Evolutionary conservation across 352 stramenopile species (phyloP), one percentile per base, ranked within the genome.

Genomic region (Pythium folliculosum): DNA sequence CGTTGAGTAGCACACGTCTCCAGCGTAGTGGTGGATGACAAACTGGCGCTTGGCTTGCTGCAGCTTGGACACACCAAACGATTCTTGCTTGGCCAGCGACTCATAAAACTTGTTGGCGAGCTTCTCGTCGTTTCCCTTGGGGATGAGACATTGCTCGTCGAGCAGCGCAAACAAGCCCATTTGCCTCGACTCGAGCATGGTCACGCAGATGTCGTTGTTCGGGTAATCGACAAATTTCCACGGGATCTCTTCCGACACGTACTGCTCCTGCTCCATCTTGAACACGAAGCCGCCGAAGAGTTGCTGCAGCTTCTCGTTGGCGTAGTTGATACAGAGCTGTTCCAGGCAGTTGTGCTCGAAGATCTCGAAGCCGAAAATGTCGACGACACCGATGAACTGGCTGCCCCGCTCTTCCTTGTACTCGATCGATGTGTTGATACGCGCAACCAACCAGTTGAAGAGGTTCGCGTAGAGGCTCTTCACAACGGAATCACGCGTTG

Each of bases 361-460:
- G 52, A 94, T 94, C 69, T 97, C 90, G 55, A 97, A 97, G 12
- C 90, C 90, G 57, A 96, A 97, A 60, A 97, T 97, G 60, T 97
- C 90, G 35, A 97, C 81, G 3, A 97, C 85, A 43, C 90, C 90
- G 53, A 97, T 96, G 54, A 97, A 96, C 57, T 92, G 85, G 38
- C 69, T 88, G 22, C 78, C 75, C 0, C 63, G 64, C 63, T 86
- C 73, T 69, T 92, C 81, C 60, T 81, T 81, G 75, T 94, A 94
- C 74, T 93, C 76, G 64, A 98, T 95, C 58, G 77, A 97, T 71
- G 77, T 75, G 74, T 98, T 98, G 75, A 98, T 97, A 37, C 87
- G 81, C 54, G 87, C 77, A 12, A 99, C 96, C 32, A 99, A 81
- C 94, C 94, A 99, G 48, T 97, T 89, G 75, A 97, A 97, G 60